Conservation (phyloP, 345 rosid species). For the Syzygium grande region DNA sequence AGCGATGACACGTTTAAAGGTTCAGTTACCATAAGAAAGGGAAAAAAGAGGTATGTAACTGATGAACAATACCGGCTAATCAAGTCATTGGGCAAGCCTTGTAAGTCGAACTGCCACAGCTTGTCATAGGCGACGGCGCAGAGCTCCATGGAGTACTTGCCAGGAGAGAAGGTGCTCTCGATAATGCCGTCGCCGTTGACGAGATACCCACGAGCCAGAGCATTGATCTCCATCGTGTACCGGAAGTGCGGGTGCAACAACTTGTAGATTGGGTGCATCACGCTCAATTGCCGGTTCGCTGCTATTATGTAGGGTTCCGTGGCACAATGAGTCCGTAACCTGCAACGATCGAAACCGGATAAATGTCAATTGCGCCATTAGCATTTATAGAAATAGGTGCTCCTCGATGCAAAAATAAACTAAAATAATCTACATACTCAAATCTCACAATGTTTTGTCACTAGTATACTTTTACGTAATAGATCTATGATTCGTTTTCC, state of each 20-base stretch:
- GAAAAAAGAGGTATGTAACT: background rate
- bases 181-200: conserved; percentile 56
- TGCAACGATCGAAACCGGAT: background rate
- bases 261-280: conserved; percentile 56
- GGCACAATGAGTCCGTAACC: conserved; percentile 65
- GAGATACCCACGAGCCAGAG: conserved; percentile 50
- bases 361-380: background rate
- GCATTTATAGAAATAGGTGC: background rate
- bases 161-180: conserved; percentile 48
- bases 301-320: conserved; percentile 70
- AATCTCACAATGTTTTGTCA: background rate
- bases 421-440: background rate
- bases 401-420: too few species aligned
- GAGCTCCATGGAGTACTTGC: conserved; percentile 42
- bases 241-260: conserved; percentile 64
- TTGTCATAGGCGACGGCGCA: conserved; percentile 44
- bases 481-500: background rate
- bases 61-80: conserved; percentile 24
- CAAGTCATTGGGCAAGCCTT: conserved; percentile 46
- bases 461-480: background rate
- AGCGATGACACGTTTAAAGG: background rate
- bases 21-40: background rate
- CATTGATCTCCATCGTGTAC: conserved; percentile 74
- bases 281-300: conserved; percentile 57
- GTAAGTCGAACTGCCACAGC: conserved; percentile 42